Conservation (phyloP, 2,329 filamentous ascomycete genomes). For the Knoxdaviesia capensis region DNA sequence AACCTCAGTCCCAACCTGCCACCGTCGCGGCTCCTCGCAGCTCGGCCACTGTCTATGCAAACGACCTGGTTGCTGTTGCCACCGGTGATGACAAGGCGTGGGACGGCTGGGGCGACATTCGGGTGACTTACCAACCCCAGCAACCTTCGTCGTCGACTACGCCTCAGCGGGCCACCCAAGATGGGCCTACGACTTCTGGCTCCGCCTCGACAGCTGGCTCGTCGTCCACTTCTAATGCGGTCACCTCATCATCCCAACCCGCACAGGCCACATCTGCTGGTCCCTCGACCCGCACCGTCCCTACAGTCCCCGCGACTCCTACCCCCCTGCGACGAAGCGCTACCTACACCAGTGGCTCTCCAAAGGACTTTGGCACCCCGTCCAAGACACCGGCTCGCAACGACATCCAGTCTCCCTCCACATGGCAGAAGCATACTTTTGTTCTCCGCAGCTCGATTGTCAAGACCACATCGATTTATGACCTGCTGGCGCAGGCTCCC, state of each 20-base stretch:
- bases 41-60: constrained; percentile 47
- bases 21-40: constrained; percentile 7
- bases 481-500: constrained; percentile 34
- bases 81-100: constrained; percentile 38
- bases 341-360: constrained; percentile 16
- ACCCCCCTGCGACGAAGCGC: constrained; percentile 54
- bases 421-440: no score
- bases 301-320: constrained; percentile 44
- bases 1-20: constrained; percentile 9
- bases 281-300: constrained; percentile 4
- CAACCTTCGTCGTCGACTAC: constrained; percentile 6
- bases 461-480: constrained; percentile 28
- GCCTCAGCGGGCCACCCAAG: not conserved
- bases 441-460: constrained; percentile 22
- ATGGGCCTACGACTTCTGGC: no score
- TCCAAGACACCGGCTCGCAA: no score
- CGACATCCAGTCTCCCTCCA: no score
- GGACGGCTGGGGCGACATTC: constrained; percentile 65
- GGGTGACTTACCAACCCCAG: constrained; percentile 56
- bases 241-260: not conserved
- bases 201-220: no score
- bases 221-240: no score
- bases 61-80: constrained; percentile 61
- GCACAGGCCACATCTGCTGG: not conserved
- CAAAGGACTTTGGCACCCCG: no score